Conservation (phyloP, 2,329 filamentous ascomycete species). For the Exophiala bonariae region DNA sequence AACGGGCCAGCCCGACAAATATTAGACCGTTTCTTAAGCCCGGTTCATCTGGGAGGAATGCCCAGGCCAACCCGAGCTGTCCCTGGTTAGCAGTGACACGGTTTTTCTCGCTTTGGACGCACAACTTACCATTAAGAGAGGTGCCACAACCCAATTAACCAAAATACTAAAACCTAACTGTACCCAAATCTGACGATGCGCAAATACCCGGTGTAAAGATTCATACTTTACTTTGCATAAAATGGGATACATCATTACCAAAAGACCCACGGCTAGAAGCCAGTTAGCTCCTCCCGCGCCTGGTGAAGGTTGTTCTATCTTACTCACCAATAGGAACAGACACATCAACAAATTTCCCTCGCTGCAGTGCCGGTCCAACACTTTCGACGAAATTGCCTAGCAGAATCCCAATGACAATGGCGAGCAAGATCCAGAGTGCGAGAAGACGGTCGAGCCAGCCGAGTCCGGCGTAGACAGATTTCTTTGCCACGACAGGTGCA, state of each 20-base stretch:
- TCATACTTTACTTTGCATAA: conserved; percentile 84
- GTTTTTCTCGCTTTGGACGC: background rate
- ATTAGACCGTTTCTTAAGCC: conserved; percentile 66
- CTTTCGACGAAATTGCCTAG: conserved; percentile 72
- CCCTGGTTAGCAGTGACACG: background rate
- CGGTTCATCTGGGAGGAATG: conserved; percentile 53
- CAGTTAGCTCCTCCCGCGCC: conserved; percentile 25
- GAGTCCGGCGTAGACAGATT: conserved; percentile 48
- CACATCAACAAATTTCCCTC: conserved; percentile 70
- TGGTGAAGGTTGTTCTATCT: background rate
- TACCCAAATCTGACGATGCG: conserved; percentile 66
- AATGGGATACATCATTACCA: conserved; percentile 95
- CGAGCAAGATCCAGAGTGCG: conserved; percentile 73
- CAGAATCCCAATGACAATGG: conserved; percentile 74
- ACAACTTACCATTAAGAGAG: conserved; percentile 70
- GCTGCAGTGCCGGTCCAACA: conserved; percentile 63
- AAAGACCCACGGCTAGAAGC: conserved; percentile 66
- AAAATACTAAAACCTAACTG: conserved; percentile 76
- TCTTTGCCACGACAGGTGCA: conserved; percentile 5
- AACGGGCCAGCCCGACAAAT: conserved; percentile 79
- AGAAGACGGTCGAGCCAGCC: conserved; percentile 64
- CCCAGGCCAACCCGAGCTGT: conserved; percentile 52
- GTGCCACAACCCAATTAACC: conserved; percentile 81
- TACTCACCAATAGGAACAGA: conserved; percentile 64
- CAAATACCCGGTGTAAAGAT: conserved; percentile 66